Conservation (phyloP, 164 flowering plant species). For the Vitis rotundifolia region DNA sequence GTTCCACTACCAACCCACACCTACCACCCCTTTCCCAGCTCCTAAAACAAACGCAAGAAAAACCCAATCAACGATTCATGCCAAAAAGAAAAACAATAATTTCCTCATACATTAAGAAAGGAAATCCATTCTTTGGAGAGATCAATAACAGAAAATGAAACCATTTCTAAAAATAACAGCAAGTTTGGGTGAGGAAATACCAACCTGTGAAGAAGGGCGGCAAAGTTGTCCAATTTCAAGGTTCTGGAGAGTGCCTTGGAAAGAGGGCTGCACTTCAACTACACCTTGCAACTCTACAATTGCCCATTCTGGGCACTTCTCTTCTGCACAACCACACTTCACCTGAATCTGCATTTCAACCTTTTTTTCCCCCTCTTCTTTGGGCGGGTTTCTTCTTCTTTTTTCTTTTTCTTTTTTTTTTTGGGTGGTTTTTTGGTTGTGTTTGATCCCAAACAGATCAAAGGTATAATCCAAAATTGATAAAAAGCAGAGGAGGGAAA, state of each 20-base stretch:
- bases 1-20: too few species aligned
- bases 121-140: too few species aligned
- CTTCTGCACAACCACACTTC: slow-evolving; percentile 76
- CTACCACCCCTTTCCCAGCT: too few species aligned
- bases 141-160: neutral
- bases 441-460: too few species aligned
- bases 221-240: slow-evolving; percentile 81
- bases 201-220: slow-evolving; percentile 77
- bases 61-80: too few species aligned
- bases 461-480: too few species aligned
- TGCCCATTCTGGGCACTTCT: slow-evolving; percentile 83
- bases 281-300: slow-evolving; percentile 83
- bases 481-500: too few species aligned
- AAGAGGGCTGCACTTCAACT: slow-evolving; percentile 64
- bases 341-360: slow-evolving; percentile 62
- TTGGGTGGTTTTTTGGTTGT: too few species aligned
- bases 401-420: neutral
- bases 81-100: too few species aligned
- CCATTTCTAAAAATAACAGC: neutral
- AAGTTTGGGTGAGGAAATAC: too few species aligned
- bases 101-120: too few species aligned
- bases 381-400: neutral
- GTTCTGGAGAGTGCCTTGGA: slow-evolving; percentile 53
- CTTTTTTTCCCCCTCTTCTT: neutral
- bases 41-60: too few species aligned